These are phyloP conservation scores for Marvania coccoides DNA, from an alignment of 139 green algal species.

Conservation along the genomic window DNA sequence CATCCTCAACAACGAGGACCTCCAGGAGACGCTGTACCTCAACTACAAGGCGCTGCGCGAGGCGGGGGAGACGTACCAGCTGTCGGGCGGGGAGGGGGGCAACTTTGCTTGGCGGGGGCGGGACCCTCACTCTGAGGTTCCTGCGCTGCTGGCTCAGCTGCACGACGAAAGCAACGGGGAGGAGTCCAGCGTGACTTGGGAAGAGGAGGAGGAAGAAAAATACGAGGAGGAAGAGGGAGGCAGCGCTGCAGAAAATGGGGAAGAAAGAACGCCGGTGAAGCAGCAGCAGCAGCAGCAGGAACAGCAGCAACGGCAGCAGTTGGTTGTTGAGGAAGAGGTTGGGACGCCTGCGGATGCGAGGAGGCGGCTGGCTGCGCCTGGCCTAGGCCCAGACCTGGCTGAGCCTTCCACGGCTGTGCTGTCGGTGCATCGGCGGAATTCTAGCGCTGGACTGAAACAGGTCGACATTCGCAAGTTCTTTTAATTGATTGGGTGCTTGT, in stretches of 20 bases:
- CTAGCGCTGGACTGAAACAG: no score
- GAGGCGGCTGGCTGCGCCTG: no score
- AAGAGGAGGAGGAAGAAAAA: background rate
- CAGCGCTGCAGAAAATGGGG: background rate
- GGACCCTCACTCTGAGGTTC: background rate
- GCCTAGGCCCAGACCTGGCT: no score
- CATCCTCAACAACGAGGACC: background rate
- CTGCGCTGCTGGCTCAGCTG: background rate
- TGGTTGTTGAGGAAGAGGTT: no score
- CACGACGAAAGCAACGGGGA: constrained; percentile 10
- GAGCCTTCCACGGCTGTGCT: no score
- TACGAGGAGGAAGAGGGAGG: background rate
- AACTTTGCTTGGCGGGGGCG: background rate
- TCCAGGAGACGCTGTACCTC: background rate
- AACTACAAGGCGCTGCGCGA: constrained; percentile 12
- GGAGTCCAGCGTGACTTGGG: constrained; percentile 11
- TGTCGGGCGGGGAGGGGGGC: constrained; percentile 11
- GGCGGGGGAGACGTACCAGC: constrained; percentile 17
- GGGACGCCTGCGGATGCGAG: no score
- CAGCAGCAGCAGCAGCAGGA: background rate
- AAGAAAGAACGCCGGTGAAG: background rate
- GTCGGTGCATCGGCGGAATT: no score
- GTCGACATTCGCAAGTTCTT: background rate
- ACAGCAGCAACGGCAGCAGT: no score
- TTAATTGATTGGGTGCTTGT: no score